Evolutionary conservation across 176 grass and related monocot genomes (phyloP).

Genomic region (Cenchrus americanus): DNA sequence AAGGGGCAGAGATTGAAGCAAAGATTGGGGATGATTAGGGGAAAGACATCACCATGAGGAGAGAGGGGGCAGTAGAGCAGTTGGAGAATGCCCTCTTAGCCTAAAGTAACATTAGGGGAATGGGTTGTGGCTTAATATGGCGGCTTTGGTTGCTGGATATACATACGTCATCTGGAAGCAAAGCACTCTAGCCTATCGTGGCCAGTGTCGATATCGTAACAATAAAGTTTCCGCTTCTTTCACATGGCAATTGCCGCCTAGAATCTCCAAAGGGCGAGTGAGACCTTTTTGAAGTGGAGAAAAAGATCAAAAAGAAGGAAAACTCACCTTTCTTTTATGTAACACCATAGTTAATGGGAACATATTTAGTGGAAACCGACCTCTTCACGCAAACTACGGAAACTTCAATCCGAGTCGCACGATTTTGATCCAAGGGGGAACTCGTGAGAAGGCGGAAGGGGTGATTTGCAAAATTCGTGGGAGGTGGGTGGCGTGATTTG

Average conservation of each 20-base stretch:
- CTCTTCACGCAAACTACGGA: no score
- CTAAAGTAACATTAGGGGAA: neutral
- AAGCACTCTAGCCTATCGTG: neutral
- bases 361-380: no score
- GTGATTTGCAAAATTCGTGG: no score
- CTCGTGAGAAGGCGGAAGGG: no score
- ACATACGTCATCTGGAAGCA: conserved; percentile 27
- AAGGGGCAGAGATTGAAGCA: no score
- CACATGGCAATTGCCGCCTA: neutral
- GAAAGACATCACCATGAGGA: neutral
- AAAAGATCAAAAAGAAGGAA: neutral
- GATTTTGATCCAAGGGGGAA: no score
- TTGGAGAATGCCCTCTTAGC: neutral
- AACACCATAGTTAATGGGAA: neutral
- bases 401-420: no score
- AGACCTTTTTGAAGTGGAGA: neutral
- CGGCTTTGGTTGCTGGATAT: conserved; percentile 2
- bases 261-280: neutral
- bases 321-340: neutral
- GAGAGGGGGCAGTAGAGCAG: neutral
- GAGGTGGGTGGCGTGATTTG: no score
- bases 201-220: neutral
- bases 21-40: neutral
- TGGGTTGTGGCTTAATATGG: conserved; percentile 5
- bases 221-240: neutral